Evolutionary conservation across 2,329 filamentous ascomycete genomes (phyloP).

Genomic region (Xylariaceae sp.): DNA sequence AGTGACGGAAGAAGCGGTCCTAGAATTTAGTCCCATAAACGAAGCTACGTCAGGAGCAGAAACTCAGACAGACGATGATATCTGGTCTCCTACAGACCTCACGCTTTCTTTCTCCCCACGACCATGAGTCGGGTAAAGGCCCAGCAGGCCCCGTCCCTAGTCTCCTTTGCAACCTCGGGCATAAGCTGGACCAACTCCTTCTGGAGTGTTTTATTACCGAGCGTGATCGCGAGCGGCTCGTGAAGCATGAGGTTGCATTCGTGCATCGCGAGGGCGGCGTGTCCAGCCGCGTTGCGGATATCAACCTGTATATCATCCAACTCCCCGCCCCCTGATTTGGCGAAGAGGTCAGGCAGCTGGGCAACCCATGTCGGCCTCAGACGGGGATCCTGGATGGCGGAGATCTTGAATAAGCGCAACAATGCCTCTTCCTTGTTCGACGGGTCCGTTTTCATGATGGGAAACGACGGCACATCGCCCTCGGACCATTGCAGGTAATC

Average conservation of each 20-base stretch:
- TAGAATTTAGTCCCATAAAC: too few species aligned
- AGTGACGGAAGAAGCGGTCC: too few species aligned
- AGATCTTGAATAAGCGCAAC: conserved; percentile 2
- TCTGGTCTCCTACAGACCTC: too few species aligned
- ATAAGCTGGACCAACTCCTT: conserved; percentile 14
- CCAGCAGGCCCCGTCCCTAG: background rate
- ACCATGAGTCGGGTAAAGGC: too few species aligned
- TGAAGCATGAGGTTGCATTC: conserved; percentile 19
- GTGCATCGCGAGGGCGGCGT: conserved; percentile 10
- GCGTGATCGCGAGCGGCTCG: conserved; percentile 21
- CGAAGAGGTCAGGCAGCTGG: conserved; percentile 5
- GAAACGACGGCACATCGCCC: conserved; percentile 7
- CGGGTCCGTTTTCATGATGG: conserved; percentile 9
- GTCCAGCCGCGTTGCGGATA: conserved; percentile 7
- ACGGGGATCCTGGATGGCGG: conserved; percentile 6
- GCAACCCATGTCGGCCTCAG: conserved; percentile 10
- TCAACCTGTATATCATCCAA: conserved; percentile 15
- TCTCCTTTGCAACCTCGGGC: conserved; percentile 5
- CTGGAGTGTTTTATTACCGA: conserved; percentile 16
- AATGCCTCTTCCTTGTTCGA: conserved; percentile 7
- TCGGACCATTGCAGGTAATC: conserved; percentile 22
- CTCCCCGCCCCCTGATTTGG: background rate
- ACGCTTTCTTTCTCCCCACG: too few species aligned
- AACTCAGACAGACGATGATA: too few species aligned
- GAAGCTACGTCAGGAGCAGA: too few species aligned